These are phyloP conservation scores for Gynandropsis gynandra DNA, from an alignment of 345 rosid species.

Conservation along the genomic window DNA sequence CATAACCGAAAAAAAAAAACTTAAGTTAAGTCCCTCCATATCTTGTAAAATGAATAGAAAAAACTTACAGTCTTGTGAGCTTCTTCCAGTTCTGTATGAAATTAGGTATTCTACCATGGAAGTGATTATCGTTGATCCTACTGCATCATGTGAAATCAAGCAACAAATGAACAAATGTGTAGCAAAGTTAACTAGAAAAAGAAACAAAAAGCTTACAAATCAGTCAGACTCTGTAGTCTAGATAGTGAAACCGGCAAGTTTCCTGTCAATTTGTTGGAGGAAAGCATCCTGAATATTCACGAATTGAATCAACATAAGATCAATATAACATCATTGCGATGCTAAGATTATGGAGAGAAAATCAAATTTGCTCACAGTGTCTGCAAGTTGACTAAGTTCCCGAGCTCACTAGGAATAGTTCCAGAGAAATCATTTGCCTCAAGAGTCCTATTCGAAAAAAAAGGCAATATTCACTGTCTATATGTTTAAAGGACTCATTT, in stretches of 20 bases:
- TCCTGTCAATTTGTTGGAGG: conserved; percentile 38
- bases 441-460: too few relatives aligned
- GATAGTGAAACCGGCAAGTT: conserved; percentile 26
- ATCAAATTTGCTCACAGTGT: conserved; percentile 27
- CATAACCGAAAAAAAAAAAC: conserved; percentile 10
- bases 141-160: conserved; percentile 36
- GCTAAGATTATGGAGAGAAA: too few relatives aligned
- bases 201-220: conserved; percentile 32
- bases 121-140: conserved; percentile 52
- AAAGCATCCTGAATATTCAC: conserved; percentile 27
- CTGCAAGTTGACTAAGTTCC: conserved; percentile 35
- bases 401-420: conserved; percentile 38
- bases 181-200: background rate
- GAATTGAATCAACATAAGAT: too few relatives aligned
- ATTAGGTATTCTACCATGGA: conserved; percentile 46
- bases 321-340: too few relatives aligned
- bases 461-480: too few relatives aligned
- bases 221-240: conserved; percentile 25
- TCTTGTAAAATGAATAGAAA: background rate
- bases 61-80: conserved; percentile 46
- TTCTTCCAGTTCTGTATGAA: conserved; percentile 42
- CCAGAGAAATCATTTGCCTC: conserved; percentile 49
- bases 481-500: too few relatives aligned
- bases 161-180: conserved; percentile 17
- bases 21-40: too few relatives aligned